Evolutionary conservation across 2,329 filamentous ascomycete species (phyloP).

Genomic region (Talaromyces sp.): DNA sequence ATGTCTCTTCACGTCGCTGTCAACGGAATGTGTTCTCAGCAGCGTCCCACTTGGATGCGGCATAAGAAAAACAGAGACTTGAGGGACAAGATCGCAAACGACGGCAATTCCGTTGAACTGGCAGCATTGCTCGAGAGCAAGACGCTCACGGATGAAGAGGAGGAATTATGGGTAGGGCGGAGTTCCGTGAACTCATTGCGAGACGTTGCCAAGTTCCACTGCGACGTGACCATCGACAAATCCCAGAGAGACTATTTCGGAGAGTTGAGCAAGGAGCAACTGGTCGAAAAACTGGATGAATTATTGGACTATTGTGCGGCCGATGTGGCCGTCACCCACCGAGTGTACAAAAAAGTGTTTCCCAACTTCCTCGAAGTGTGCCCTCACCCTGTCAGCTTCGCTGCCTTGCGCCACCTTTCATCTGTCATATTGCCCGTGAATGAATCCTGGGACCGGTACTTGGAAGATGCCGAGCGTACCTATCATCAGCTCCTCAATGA

Average conservation of each 20-base stretch:
- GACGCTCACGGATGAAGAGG: constrained; percentile 72
- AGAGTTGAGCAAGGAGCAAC: constrained; percentile 66
- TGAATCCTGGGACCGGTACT: constrained; percentile 79
- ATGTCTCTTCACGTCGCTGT: constrained; percentile 98
- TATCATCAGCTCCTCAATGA: constrained; percentile 72
- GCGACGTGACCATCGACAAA: constrained; percentile 88
- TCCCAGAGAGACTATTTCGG: constrained; percentile 80
- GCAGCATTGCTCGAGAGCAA: constrained; percentile 65
- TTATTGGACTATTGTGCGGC: constrained; percentile 91
- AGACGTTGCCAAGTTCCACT: constrained; percentile 95
- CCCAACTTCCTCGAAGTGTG: constrained; percentile 84
- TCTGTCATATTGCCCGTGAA: constrained; percentile 90
- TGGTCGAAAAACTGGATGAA: constrained; percentile 69
- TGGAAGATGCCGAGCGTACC: constrained; percentile 76
- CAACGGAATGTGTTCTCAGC: constrained; percentile 97
- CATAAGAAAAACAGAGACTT: constrained; percentile 86
- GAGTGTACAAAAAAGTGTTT: constrained; percentile 90
- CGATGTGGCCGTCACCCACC: constrained; percentile 88
- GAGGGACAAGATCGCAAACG: constrained; percentile 70
- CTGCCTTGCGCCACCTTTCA: constrained; percentile 85
- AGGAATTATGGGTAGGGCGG: constrained; percentile 90
- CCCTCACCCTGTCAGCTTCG: constrained; percentile 96
- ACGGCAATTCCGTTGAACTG: constrained; percentile 67
- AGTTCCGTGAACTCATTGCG: constrained; percentile 93
- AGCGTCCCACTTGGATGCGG: constrained; percentile 95